Base-by-base conservation (phyloP, 2,329 filamentous ascomycete species). In the Colletotrichum musicola region DNA sequence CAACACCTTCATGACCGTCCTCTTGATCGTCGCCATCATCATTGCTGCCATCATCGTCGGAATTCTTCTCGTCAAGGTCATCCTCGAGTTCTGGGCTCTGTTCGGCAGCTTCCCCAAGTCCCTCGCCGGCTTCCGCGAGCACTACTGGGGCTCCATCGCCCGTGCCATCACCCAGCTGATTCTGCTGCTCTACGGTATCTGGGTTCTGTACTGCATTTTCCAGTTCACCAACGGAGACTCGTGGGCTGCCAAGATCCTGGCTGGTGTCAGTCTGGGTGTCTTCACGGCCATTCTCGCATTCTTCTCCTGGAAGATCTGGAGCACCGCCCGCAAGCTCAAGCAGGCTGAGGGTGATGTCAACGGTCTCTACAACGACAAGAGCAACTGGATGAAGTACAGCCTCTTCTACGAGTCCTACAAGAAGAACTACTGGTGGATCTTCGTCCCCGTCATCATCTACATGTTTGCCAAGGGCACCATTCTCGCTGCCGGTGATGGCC, bases 351-450 rank as follows among this genome's bases (percentile, higher is more conserved):
- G 95, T 65, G 92, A 95, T 76, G 81, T 87, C 0, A 85, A 86
- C 16, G 88, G 84, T 13, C 86, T 99, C 9, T 98, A 94, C 80
- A 93, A 98, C 69, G 88, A 98, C 81, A 97, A 96, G 84, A 50
- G 92, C 67, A 90, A 92, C 47, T 98, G 96, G 95, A 87, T 93
- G 78, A 97, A 96, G 83, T 99, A 99, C 86, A 96, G 93, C 75
- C 86, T 98, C 71, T 98, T 99, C 83, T 99, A 99, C 84, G 96
- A 98, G 76, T 92, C 91, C 74, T 98, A 97, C 86, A 94, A 94
- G 83, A 94, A 93, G 80, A 89, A 91, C 74, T 97, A 95, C 84
- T 99, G 96, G 96, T 98, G 95, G 95, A 82, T 98, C 25, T 98
- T 99, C 77, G 87, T 98, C 14, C 96, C 96, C 0, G 85, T 88